These are phyloP conservation scores for Penicillium corylophilum DNA, from an alignment of 2,329 filamentous ascomycete genomes.

Conservation along the genomic window DNA sequence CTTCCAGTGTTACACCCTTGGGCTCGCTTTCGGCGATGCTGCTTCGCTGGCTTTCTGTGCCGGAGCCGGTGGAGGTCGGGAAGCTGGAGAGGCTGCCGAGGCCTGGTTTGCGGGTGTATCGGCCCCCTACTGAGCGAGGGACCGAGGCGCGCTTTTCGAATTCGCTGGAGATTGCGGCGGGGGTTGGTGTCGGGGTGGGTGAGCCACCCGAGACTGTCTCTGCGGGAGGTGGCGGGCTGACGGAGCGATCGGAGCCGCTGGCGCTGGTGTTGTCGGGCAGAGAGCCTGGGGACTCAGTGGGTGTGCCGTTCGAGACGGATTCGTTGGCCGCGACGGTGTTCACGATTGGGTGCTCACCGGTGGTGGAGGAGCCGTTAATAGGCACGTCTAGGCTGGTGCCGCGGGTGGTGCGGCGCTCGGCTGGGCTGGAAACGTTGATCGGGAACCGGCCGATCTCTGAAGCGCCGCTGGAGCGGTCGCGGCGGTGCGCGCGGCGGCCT, in stretches of 20 bases:
- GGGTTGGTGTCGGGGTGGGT: conserved; percentile 34
- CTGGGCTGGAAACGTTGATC: conserved; percentile 66
- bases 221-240: conserved; percentile 30
- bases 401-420: conserved; percentile 51
- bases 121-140: conserved; percentile 50
- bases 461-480: conserved; percentile 71
- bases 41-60: conserved; percentile 33
- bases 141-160: conserved; percentile 67
- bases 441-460: conserved; percentile 83
- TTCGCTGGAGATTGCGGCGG: conserved; percentile 24
- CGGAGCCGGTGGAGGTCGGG: conserved; percentile 24
- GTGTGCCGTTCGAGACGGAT: conserved; percentile 44
- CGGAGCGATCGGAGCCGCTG: conserved; percentile 27
- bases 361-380: conserved; percentile 50
- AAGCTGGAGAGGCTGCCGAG: conserved; percentile 43
- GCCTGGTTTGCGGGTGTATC: conserved; percentile 52
- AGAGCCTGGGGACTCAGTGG: conserved; percentile 32
- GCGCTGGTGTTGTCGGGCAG: conserved; percentile 17
- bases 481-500: conserved; percentile 59
- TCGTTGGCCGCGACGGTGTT: conserved; percentile 28
- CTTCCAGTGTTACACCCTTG: conserved; percentile 64
- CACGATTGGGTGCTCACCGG: conserved; percentile 32
- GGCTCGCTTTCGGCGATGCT: conserved; percentile 41
- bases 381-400: conserved; percentile 81
- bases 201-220: conserved; percentile 34